These are phyloP conservation scores for Calcarisporium arbuscula DNA, from an alignment of 2,329 filamentous ascomycete genomes.

Conservation along the genomic window DNA sequence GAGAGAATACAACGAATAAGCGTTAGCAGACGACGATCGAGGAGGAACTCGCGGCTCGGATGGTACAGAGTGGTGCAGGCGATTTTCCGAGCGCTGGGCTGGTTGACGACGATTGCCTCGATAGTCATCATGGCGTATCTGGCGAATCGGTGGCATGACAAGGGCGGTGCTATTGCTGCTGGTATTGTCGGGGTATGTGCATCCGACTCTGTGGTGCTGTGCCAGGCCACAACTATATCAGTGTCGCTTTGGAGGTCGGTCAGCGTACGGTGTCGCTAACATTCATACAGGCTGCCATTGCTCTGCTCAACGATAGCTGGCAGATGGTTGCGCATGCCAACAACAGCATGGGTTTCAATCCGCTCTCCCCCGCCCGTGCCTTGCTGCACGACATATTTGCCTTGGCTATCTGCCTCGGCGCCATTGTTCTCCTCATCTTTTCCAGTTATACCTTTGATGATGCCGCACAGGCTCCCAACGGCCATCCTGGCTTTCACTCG, in stretches of 20 bases:
- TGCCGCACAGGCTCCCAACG: background rate
- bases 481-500: no score
- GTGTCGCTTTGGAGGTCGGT: no score
- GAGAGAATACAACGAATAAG: no score
- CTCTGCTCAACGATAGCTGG: conserved; percentile 32
- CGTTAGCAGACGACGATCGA: no score
- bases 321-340: conserved; percentile 24
- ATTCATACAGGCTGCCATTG: conserved; percentile 20
- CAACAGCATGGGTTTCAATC: conserved; percentile 16
- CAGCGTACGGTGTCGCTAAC: no score
- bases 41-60: no score
- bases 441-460: conserved; percentile 6
- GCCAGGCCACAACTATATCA: no score
- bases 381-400: conserved; percentile 26
- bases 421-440: conserved; percentile 23
- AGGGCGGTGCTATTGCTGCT: conserved; percentile 21
- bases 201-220: no score
- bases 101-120: conserved; percentile 23
- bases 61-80: conserved; percentile 15
- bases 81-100: conserved; percentile 20
- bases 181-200: conserved; percentile 25
- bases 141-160: conserved; percentile 23
- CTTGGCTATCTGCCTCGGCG: conserved; percentile 25
- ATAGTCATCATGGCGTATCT: conserved; percentile 25
- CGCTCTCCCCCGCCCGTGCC: conserved; percentile 19